These are phyloP conservation scores for Thyridium curvatum DNA, from an alignment of 2,329 filamentous ascomycete genomes.

Conservation along the genomic window DNA sequence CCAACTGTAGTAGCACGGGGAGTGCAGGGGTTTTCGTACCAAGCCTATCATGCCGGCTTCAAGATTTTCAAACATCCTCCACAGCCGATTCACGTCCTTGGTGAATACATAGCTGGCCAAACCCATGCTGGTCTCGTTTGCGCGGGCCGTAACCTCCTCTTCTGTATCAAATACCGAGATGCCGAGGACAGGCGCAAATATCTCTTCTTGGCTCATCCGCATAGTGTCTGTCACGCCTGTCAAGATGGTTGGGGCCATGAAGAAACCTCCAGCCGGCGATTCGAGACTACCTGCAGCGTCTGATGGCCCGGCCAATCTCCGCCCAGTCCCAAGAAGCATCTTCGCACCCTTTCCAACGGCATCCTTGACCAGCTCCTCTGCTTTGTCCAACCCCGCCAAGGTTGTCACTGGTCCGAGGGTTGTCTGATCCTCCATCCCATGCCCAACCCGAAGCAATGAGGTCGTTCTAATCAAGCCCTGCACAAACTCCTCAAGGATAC, in stretches of 20 bases:
- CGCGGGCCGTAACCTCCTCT: conserved; percentile 76
- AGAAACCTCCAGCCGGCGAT: conserved; percentile 53
- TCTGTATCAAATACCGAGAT: conserved; percentile 86
- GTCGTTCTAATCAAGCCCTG: conserved; percentile 53
- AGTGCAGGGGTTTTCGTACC: conserved; percentile 30
- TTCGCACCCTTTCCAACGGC: conserved; percentile 72
- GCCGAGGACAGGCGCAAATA: conserved; percentile 89
- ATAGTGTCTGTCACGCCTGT: conserved; percentile 81
- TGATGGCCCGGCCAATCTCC: conserved; percentile 66
- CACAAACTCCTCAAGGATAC: conserved; percentile 55
- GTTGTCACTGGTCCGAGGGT: conserved; percentile 74
- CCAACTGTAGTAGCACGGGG: neutral
- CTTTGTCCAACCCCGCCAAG: conserved; percentile 69
- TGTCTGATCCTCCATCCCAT: conserved; percentile 70
- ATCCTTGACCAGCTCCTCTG: conserved; percentile 72
- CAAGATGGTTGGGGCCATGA: conserved; percentile 77
- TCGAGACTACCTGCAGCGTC: conserved; percentile 93
- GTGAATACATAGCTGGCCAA: conserved; percentile 22
- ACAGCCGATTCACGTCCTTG: conserved; percentile 22
- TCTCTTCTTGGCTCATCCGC: conserved; percentile 82
- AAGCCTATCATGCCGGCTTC: conserved; percentile 62
- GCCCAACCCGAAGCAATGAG: conserved; percentile 58
- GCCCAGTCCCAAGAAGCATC: conserved; percentile 68
- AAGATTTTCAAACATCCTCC: conserved; percentile 38
- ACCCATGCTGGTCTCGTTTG: conserved; percentile 58